A percentile compares a stretch with the other conserved stretches of the same genome.
Conservation (phyloP, 176 grass and related monocot species). For the Lolium perenne region DNA sequence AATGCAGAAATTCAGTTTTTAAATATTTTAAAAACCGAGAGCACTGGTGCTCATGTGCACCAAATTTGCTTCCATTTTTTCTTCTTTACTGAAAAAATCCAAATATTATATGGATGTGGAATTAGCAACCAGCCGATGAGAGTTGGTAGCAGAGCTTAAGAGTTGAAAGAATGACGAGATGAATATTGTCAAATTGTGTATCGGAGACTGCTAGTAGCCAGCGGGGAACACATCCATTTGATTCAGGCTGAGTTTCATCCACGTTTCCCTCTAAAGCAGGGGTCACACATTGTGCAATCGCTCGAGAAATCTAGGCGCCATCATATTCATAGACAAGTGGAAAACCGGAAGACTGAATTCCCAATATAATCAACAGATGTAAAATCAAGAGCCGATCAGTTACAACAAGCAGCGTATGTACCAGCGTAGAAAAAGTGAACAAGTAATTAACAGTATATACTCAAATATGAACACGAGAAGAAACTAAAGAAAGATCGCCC, state of each 20-base stretch:
- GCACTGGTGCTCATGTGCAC: too few relatives aligned
- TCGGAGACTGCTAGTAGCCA: too few relatives aligned
- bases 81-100: too few relatives aligned
- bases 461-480: background rate
- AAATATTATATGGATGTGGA: too few relatives aligned
- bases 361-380: background rate
- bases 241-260: background rate
- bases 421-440: background rate
- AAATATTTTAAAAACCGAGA: too few relatives aligned
- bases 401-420: too few relatives aligned
- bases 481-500: background rate
- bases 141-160: too few relatives aligned
- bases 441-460: constrained; percentile 11
- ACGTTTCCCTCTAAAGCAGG: background rate
- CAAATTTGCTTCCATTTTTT: too few relatives aligned
- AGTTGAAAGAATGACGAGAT: too few relatives aligned
- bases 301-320: background rate
- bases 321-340: background rate
- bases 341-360: background rate
- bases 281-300: background rate
- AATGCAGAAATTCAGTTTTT: too few relatives aligned
- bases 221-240: background rate
- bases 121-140: too few relatives aligned
- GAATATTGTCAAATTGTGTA: too few relatives aligned
- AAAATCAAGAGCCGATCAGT: background rate